Percentiles rank a stretch among this genome's conserved stretches.
These are phyloP conservation scores for Ceratocystis huliohia DNA, from an alignment of 2,329 filamentous ascomycete species.

Conservation along the genomic window DNA sequence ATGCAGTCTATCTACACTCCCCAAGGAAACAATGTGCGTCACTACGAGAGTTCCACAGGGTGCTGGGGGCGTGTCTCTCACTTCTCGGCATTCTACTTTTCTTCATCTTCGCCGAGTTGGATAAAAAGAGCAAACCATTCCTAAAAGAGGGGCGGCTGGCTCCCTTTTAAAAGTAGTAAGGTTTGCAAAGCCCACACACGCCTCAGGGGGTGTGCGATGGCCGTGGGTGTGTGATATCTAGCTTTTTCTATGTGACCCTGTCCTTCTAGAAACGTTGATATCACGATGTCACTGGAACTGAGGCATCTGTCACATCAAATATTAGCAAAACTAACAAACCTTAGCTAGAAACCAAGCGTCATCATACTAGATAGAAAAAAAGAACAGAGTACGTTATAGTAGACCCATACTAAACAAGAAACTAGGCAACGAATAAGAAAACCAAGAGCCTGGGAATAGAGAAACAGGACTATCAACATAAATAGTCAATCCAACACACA, in stretches of 20 bases:
- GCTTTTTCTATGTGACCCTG: not conserved
- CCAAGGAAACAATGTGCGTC: no score
- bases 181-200: not conserved
- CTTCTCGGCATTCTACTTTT: no score
- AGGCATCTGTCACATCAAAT: no score
- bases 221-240: not conserved
- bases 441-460: not conserved
- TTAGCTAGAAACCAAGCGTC: no score
- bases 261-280: not conserved
- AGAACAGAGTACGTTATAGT: no score
- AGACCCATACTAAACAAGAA: no score
- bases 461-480: not conserved
- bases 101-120: not conserved
- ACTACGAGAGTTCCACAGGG: not conserved
- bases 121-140: slow-evolving; percentile 2
- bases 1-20: no score
- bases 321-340: no score
- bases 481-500: not conserved
- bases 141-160: not conserved
- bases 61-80: not conserved
- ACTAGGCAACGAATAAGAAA: not conserved
- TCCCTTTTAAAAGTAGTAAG: slow-evolving; percentile 2
- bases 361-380: no score
- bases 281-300: not conserved
- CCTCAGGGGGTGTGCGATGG: not conserved